Percentiles rank a stretch among this genome's conserved stretches.
Conservation (phyloP, 1,284 basidiomycete species). For the Trichosporon inkin region DNA sequence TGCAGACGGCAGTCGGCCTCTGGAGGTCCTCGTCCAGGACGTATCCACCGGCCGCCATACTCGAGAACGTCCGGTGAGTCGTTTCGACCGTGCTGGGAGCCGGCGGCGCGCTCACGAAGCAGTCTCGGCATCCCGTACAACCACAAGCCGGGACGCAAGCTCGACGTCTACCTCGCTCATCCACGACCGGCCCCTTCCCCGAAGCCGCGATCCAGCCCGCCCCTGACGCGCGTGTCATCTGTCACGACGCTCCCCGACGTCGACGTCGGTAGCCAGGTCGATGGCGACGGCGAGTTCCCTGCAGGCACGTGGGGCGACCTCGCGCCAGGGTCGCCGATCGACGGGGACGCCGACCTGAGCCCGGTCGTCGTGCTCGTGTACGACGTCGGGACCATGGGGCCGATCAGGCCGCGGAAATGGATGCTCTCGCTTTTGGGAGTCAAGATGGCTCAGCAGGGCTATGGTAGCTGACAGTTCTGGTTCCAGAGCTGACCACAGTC, state of each 20-base stretch:
- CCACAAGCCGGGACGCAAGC: conserved; percentile 9
- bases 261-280: conserved; percentile 16
- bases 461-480: conserved; percentile 15
- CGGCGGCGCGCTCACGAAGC: background rate
- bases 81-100: background rate
- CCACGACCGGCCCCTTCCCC: background rate
- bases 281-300: conserved; percentile 20
- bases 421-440: conserved; percentile 26
- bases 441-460: conserved; percentile 29
- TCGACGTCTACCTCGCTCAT: conserved; percentile 21
- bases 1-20: conserved; percentile 9
- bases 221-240: conserved; percentile 16
- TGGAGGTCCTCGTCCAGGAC: conserved; percentile 12
- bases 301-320: conserved; percentile 17
- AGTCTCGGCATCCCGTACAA: conserved; percentile 21
- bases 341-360: conserved; percentile 8
- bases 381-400: conserved; percentile 28
- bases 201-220: background rate
- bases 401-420: conserved; percentile 21
- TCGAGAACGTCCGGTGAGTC: conserved; percentile 2
- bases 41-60: conserved; percentile 1
- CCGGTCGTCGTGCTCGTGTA: conserved; percentile 30
- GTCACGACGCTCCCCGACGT: conserved; percentile 19
- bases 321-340: conserved; percentile 16
- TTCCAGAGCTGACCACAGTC: conserved; percentile 12